Base-by-base conservation (phyloP, 2,329 filamentous ascomycete species). In the Talaromyces islandicus region DNA sequence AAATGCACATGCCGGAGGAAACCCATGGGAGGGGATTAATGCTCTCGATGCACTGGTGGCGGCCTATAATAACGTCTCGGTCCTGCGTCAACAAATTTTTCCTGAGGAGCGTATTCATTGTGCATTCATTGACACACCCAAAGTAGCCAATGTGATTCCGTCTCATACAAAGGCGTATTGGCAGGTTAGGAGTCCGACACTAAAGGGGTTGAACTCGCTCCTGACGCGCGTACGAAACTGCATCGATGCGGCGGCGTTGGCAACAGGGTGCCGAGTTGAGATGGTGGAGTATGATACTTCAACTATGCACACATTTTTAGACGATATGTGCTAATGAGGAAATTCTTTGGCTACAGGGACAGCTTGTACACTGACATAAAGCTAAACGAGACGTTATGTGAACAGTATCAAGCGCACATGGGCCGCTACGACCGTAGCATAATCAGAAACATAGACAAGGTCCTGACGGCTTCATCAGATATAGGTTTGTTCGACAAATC, bases 11-110 rank as follows among this genome's bases (percentile, higher is more conserved):
- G 83, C 83, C 0, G 83, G 80, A 0, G 79, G 79, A 3, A 79
- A 75, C n/a, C 84, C 83, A 0, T 86, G 83, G 83, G 75, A 83
- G 5, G 84, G 84, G 0, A 76, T 82, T 64, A 86, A 87, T 66
- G 84, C 84, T 0, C 76, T 86, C 0, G 84, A 87, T 64, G 83
- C 83, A 0, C 66, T 84, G 24, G 73, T 86, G 2, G 73, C 76
- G 0, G 78, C 74, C 0, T 78, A 78, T 60, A 72, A 72, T 51
- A 73, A 73, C 50, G 68, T 86, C 4, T 78, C 80, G 0, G 74
- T 82, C 0, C 73, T 86, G 6, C 78, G 84, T 0, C 83, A 86
- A 68, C 84, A 86, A 67, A 77, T 82, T 3, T 75, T 78, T 63
- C 80, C 83, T 0, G 78, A 79, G 10, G 75, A 82, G 60, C 77